Percentiles rank a stretch among this genome's conserved stretches.
phyloP scores from a whole-genome alignment of 306 rosid species.

The Pachyrhizus erosus region DNA sequence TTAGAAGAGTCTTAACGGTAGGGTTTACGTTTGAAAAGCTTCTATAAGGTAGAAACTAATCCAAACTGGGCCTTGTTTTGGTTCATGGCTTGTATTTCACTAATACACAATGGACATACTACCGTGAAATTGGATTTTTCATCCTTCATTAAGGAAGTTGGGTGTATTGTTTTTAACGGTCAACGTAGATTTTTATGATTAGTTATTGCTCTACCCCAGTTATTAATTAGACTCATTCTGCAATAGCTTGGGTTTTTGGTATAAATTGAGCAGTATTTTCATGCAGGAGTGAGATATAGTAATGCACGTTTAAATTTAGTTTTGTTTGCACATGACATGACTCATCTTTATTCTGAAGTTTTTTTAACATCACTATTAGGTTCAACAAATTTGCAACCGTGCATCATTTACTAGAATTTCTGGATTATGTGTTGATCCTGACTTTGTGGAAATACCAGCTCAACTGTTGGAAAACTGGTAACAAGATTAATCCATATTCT shows the following conservation, averaged over 20 bases:
- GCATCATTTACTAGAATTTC: conserved; percentile 86
- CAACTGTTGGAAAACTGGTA: conserved; percentile 90
- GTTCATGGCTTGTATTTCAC: background rate
- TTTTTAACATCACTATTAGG: conserved; percentile 53
- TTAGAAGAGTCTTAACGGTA: background rate
- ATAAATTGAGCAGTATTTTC: conserved; percentile 22
- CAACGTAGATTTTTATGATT: conserved; percentile 23
- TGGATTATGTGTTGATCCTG: conserved; percentile 93
- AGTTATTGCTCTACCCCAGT: background rate
- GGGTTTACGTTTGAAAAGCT: background rate
- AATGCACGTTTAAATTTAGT: conserved; percentile 20
- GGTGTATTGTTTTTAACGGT: background rate
- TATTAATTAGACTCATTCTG: conserved; percentile 1
- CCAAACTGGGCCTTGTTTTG: background rate
- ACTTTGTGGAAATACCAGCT: conserved; percentile 94
- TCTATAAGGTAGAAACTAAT: background rate
- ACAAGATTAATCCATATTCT: conserved; percentile 25
- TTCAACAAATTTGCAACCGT: conserved; percentile 94
- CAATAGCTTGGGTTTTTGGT: conserved; percentile 25
- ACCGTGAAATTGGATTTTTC: background rate
- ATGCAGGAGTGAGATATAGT: background rate
- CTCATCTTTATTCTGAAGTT: conserved; percentile 31
- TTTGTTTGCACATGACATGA: conserved; percentile 15
- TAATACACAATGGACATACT: background rate
- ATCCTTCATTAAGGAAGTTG: background rate